Base-by-base conservation (phyloP, 192 early-diverging fungal genomes). In the Spizellomyces sp. region DNA sequence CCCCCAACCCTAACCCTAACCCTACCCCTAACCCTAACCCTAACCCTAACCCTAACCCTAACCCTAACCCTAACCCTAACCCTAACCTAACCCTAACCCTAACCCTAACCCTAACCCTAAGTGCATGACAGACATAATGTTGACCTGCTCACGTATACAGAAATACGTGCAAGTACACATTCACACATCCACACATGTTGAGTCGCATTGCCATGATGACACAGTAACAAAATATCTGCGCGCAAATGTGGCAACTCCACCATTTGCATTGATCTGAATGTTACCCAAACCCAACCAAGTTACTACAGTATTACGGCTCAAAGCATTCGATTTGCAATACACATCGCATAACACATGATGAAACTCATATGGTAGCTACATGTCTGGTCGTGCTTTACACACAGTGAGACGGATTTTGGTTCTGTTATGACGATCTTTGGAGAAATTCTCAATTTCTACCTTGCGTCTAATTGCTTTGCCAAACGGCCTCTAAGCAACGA, bases 91-190 rank as follows among this genome's bases (percentile, higher is more conserved):
- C n/a, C n/a, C n/a, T n/a, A n/a, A n/a, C n/a, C n/a, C n/a, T n/a
- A n/a, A n/a, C 52, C 52, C 52, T 54, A 17, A 54, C 52, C 52
- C 52, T 54, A 54, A 54, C 52, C 52, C 50, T 52, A 52, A n/a
- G 50, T 52, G 50, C 10, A 52, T 52, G 50, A 9, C 50, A 52
- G 50, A n/a, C 50, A 12, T 52, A 9, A n/a, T 12, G 9, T n/a
- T 52, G 50, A 12, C 10, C 9, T 12, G 9, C 10, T 9, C 50
- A n/a, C 10, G 9, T 52, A 52, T 52, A 52, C 10, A 52, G 50
- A n/a, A n/a, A n/a, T n/a, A n/a, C 50, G 50, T n/a, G 10, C n/a
- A 12, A n/a, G n/a, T 52, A 9, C 50, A 52, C 9, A 9, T 52
- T 52, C 50, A n/a, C 10, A 9, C 50, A 12, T n/a, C 50, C 10